Evolutionary conservation across 2,329 filamentous ascomycete species (phyloP).

Genomic region (Conoideocrella luteorostrata): DNA sequence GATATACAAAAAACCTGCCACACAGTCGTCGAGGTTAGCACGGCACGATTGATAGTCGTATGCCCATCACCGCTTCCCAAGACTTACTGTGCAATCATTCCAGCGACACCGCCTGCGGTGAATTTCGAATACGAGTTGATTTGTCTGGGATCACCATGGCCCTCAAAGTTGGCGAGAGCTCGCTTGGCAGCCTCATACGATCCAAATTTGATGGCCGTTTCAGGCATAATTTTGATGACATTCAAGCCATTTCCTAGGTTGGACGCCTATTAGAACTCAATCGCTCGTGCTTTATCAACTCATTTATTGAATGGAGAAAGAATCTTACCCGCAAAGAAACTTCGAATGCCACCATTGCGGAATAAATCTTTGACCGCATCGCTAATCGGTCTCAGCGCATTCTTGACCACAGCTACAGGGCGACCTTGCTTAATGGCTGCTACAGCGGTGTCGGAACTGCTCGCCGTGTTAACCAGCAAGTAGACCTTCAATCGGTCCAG

Average conservation of each 20-base stretch:
- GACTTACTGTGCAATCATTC: slow-evolving; percentile 83
- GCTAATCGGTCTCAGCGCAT: slow-evolving; percentile 61
- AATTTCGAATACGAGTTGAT: slow-evolving; percentile 87
- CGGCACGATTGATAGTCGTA: no score
- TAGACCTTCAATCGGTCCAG: slow-evolving; percentile 97
- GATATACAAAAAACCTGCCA: slow-evolving; percentile 82
- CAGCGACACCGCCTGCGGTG: slow-evolving; percentile 80
- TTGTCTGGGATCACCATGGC: slow-evolving; percentile 71
- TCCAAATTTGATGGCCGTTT: slow-evolving; percentile 97
- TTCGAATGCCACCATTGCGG: slow-evolving; percentile 76
- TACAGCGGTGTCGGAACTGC: slow-evolving; percentile 45
- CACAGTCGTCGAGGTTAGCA: not conserved
- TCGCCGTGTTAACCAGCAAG: slow-evolving; percentile 78
- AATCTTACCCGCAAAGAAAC: slow-evolving; percentile 80
- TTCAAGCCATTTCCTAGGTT: slow-evolving; percentile 83
- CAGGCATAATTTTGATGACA: slow-evolving; percentile 96
- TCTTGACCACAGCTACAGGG: slow-evolving; percentile 56
- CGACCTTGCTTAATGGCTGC: slow-evolving; percentile 65
- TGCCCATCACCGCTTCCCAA: no score
- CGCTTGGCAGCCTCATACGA: slow-evolving; percentile 95
- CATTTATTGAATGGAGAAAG: not conserved
- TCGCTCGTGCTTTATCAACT: not conserved
- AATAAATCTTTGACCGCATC: slow-evolving; percentile 74
- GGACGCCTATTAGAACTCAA: not conserved
- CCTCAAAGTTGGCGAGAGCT: slow-evolving; percentile 77